Evolutionary conservation across 2,329 filamentous ascomycete species (phyloP), one percentile per base, ranked within the genome.

Genomic region (Magnaporthiopsis incrustans): DNA sequence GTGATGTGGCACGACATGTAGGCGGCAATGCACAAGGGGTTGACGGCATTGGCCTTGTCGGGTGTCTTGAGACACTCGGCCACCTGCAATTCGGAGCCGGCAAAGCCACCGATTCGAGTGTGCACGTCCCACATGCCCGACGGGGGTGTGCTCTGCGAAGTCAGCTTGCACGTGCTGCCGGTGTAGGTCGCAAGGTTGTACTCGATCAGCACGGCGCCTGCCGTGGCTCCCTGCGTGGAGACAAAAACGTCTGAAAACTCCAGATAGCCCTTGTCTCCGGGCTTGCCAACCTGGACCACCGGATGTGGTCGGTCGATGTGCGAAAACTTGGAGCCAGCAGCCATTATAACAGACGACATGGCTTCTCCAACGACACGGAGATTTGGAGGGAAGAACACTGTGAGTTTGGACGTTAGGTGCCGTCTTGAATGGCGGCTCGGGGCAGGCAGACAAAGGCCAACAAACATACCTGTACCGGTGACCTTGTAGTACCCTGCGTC

Each of bases 221-320:
- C 78, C 25, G 86, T 80, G 57, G 85, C 75, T 2, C 89, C 89
- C 65, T 83, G 80, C 0, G 88, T 90, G 64, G 83, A 84, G 27
- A 92, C 78, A 60, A 92, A 82, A 68, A 88, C 85, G 71, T 92
- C 89, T 7, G 83, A 85, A 79, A 87, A 85, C 73, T 92, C 89
- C 53, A 92, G 77, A n/a, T 89, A 89, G 27, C 73, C 73, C 33
- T 89, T 82, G 56, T 59, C 62, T 7, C 88, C 87, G 0, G 82
- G 75, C 1, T 68, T 69, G 12, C 88, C 89, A n/a, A 92, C 82
- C 68, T 85, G 82, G 1, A 91, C 78, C 1, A 91, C 84, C 0
- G 86, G 82, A 63, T 83, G 76, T 0, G 89, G 89, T 59, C 79
- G 80, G 65, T 76, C 79, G 60, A 84, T 81, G 68, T 81, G 77